phyloP scores from a whole-genome alignment of 345 rosid species.

The Alliaria petiolata region DNA sequence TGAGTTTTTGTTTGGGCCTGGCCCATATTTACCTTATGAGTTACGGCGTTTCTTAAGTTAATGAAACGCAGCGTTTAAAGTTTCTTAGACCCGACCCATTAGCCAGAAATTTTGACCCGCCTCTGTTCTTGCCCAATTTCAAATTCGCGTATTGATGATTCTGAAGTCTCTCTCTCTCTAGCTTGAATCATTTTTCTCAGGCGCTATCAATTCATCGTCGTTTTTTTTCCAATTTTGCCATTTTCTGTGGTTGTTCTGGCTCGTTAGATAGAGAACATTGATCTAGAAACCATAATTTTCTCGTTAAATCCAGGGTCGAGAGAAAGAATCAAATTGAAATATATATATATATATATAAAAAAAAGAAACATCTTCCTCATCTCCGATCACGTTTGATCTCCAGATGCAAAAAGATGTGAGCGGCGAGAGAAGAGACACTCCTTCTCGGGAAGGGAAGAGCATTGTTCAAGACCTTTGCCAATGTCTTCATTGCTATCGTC shows the following conservation, averaged over 20 bases:
- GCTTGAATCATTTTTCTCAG: neutral
- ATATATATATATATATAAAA: too few relatives aligned
- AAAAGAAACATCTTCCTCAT: too few relatives aligned
- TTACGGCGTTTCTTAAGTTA: constrained; percentile 1
- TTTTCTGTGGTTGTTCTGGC: neutral
- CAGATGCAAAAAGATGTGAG: constrained; percentile 41
- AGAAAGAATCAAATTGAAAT: too few relatives aligned
- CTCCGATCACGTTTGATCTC: too few relatives aligned
- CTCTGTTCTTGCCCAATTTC: neutral
- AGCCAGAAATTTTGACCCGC: neutral
- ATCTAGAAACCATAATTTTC: too few relatives aligned
- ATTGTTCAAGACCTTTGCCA: constrained; percentile 74
- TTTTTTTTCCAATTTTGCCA: neutral
- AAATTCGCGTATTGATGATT: neutral
- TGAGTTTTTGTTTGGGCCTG: neutral
- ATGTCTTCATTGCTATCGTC: constrained; percentile 78
- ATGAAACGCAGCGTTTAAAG: neutral
- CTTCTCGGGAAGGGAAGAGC: constrained; percentile 42
- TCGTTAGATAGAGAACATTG: too few relatives aligned
- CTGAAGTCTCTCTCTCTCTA: neutral
- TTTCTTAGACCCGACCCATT: neutral
- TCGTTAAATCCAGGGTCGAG: too few relatives aligned
- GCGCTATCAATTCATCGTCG: neutral
- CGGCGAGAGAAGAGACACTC: constrained; percentile 56
- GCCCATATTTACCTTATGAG: neutral